These are phyloP conservation scores for Diaporthe ilicicola DNA, from an alignment of 2,329 filamentous ascomycete species.

Conservation along the genomic window DNA sequence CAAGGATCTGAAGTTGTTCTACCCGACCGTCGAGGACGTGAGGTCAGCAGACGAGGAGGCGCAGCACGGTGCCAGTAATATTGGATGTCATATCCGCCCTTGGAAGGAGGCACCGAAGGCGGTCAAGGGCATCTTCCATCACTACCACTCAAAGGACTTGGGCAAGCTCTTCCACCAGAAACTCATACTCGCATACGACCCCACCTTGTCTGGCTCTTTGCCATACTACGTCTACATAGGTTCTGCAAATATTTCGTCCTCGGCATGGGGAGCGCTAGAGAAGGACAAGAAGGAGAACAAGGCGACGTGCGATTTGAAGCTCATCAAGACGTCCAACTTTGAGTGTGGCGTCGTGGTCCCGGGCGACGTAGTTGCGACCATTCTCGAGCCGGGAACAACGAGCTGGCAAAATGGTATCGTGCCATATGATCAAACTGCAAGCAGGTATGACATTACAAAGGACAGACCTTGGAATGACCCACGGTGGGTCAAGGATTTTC, in stretches of 20 bases:
- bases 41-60: slow-evolving; percentile 31
- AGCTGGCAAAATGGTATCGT: slow-evolving; percentile 38
- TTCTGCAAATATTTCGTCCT: slow-evolving; percentile 38
- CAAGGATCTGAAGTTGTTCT: slow-evolving; percentile 36
- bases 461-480: slow-evolving; percentile 39
- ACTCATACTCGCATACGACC: slow-evolving; percentile 37
- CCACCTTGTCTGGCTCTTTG: not conserved
- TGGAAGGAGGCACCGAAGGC: slow-evolving; percentile 34
- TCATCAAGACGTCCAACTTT: slow-evolving; percentile 37
- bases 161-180: slow-evolving; percentile 40
- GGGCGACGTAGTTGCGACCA: slow-evolving; percentile 33
- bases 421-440: slow-evolving; percentile 34
- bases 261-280: slow-evolving; percentile 38
- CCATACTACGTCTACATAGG: slow-evolving; percentile 40
- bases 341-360: slow-evolving; percentile 40
- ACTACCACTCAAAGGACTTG: slow-evolving; percentile 38
- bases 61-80: slow-evolving; percentile 36
- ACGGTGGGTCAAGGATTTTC: slow-evolving; percentile 33
- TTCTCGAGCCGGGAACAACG: slow-evolving; percentile 36
- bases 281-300: slow-evolving; percentile 37
- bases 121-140: slow-evolving; percentile 37
- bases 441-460: slow-evolving; percentile 31
- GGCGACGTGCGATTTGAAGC: slow-evolving; percentile 36
- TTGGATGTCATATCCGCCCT: slow-evolving; percentile 37
- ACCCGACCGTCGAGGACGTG: slow-evolving; percentile 37